A percentile compares a stretch with the other conserved stretches of the same genome.
Evolutionary conservation across 306 rosid species (phyloP).

Genomic region (Hippophae rhamnoides): DNA sequence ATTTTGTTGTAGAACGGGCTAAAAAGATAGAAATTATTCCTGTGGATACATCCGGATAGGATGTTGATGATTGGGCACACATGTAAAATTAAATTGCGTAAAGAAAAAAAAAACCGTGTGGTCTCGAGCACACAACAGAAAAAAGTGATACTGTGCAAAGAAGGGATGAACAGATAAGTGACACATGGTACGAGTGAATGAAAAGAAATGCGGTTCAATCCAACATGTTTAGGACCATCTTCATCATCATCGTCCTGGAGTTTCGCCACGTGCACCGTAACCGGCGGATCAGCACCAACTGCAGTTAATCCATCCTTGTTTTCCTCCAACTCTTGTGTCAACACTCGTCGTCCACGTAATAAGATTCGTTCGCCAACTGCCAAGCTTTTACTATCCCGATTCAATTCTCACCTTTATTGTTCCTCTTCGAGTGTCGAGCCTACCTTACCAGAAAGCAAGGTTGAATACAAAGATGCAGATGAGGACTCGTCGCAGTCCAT

Average conservation of each 20-base stretch:
- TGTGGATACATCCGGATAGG: no score
- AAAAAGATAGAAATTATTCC: no score
- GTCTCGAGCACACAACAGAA: no score
- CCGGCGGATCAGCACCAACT: neutral
- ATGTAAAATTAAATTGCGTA: no score
- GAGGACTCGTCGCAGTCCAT: neutral
- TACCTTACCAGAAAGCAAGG: neutral
- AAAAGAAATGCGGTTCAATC: neutral
- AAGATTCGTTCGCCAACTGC: neutral
- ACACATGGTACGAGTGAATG: neutral
- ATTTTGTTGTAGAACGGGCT: no score
- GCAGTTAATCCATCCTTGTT: neutral
- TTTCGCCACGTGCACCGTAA: neutral
- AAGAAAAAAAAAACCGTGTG: no score
- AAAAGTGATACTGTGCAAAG: no score
- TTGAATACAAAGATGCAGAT: constrained; percentile 4
- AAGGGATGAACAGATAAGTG: no score
- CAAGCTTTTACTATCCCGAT: neutral
- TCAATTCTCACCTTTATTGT: constrained; percentile 5
- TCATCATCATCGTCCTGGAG: neutral
- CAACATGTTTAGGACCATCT: neutral
- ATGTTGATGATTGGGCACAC: no score
- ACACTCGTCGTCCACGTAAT: neutral
- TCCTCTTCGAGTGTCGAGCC: constrained; percentile 28
- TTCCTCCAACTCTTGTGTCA: neutral